Evolutionary conservation across 129 eudicot species (phyloP).

Genomic region (Tagetes patula): DNA sequence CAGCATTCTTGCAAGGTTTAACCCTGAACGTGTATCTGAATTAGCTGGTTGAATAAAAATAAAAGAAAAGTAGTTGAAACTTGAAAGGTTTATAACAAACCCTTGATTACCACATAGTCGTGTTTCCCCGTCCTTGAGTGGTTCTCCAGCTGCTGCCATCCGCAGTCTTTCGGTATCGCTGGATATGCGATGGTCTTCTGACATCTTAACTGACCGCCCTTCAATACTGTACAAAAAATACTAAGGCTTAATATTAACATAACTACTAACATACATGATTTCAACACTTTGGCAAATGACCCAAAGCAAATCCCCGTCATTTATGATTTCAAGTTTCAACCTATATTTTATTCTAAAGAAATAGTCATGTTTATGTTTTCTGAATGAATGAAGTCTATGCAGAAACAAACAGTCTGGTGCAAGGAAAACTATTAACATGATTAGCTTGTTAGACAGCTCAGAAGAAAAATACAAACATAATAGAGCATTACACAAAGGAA

Average conservation of each 20-base stretch:
- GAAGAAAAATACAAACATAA: constrained; percentile 17
- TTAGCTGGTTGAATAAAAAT: constrained; percentile 11
- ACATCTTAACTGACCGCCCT: constrained; percentile 72
- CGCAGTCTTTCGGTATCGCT: constrained; percentile 81
- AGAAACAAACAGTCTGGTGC: constrained; percentile 4
- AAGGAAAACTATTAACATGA: background rate
- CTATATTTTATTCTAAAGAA: background rate
- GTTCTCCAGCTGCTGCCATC: constrained; percentile 71
- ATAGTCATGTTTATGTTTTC: constrained; percentile 8
- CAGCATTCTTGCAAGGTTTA: constrained; percentile 90
- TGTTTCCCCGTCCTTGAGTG: constrained; percentile 87
- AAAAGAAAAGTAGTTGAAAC: background rate
- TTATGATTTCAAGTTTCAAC: background rate
- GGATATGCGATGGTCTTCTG: constrained; percentile 83
- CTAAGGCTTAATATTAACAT: constrained; percentile 1
- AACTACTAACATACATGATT: background rate
- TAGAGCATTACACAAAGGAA: constrained; percentile 1
- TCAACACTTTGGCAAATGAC: constrained; percentile 1
- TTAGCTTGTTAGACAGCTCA: background rate
- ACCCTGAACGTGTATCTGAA: constrained; percentile 43
- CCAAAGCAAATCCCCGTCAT: background rate
- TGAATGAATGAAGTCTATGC: background rate
- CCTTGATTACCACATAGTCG: constrained; percentile 66
- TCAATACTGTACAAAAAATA: constrained; percentile 53
- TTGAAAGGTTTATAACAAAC: background rate